Evolutionary conservation across 2,329 filamentous ascomycete species (phyloP).

Genomic region (Lasiodiplodia citricola): DNA sequence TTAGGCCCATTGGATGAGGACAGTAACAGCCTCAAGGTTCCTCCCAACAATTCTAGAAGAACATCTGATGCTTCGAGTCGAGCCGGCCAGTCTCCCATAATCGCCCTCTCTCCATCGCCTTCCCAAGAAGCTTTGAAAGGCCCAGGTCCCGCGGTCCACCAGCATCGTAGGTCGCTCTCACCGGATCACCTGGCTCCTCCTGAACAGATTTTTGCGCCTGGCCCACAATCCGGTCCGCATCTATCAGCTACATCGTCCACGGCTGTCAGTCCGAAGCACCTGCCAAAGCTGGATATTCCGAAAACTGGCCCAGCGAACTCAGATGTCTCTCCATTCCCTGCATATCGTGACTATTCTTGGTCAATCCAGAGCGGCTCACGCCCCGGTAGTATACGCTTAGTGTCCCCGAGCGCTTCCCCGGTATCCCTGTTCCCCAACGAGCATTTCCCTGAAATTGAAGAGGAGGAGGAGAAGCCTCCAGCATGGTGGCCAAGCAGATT

Average conservation of each 20-base stretch:
- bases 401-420: slow-evolving; percentile 56
- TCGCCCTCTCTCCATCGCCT: slow-evolving; percentile 47
- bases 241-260: slow-evolving; percentile 9
- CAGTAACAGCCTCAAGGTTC: slow-evolving; percentile 18
- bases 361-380: slow-evolving; percentile 51
- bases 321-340: slow-evolving; percentile 67
- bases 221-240: neutral
- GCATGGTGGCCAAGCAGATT: slow-evolving; percentile 82
- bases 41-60: slow-evolving; percentile 12
- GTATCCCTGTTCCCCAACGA: slow-evolving; percentile 54
- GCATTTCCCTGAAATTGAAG: slow-evolving; percentile 49
- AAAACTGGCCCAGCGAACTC: slow-evolving; percentile 27
- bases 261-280: slow-evolving; percentile 35
- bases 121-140: slow-evolving; percentile 38
- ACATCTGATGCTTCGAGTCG: slow-evolving; percentile 21
- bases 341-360: slow-evolving; percentile 62
- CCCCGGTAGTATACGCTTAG: slow-evolving; percentile 62
- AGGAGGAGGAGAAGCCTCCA: slow-evolving; percentile 52
- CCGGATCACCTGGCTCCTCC: slow-evolving; percentile 45
- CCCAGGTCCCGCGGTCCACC: slow-evolving; percentile 35
- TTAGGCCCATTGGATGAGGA: slow-evolving; percentile 42
- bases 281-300: slow-evolving; percentile 51
- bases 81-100: slow-evolving; percentile 40
- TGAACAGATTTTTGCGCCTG: slow-evolving; percentile 34
- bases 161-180: slow-evolving; percentile 33